These are phyloP conservation scores for Phlyctochytrium bullatum DNA, from an alignment of 192 early-diverging fungal species.

Conservation along the genomic window DNA sequence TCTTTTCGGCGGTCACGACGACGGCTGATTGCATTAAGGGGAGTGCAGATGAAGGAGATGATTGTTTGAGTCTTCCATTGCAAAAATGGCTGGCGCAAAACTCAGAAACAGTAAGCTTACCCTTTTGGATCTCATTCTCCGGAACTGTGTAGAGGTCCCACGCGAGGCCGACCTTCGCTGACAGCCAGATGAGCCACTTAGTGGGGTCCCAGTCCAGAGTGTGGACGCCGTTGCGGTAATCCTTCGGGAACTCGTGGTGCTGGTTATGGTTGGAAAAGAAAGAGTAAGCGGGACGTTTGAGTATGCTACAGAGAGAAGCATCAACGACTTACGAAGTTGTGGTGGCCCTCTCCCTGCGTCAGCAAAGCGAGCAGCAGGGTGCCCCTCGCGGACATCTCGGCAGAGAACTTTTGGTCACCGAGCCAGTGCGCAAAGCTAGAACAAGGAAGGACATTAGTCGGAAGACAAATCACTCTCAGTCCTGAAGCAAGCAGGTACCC, in stretches of 20 bases:
- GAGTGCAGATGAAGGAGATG: conserved; percentile 2
- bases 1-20: conserved; percentile 15
- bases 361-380: conserved; percentile 35
- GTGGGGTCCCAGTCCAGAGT: conserved; percentile 44
- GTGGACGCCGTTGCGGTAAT: conserved; percentile 43
- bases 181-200: conserved; percentile 40
- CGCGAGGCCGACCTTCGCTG: conserved; percentile 29
- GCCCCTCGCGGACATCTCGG: conserved; percentile 32
- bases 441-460: too few species aligned
- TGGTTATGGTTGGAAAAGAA: conserved; percentile 1
- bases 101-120: conserved; percentile 17
- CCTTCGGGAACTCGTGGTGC: conserved; percentile 41
- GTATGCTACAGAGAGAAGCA: neutral
- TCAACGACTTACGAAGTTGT: conserved; percentile 33
- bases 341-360: conserved; percentile 46
- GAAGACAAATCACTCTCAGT: too few species aligned
- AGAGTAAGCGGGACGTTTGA: neutral
- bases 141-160: conserved; percentile 27
- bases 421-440: conserved; percentile 36
- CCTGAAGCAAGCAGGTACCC: neutral
- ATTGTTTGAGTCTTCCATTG: too few species aligned
- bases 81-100: neutral
- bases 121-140: conserved; percentile 35
- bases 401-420: conserved; percentile 39
- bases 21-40: conserved; percentile 8